Evolutionary conservation across 2,329 filamentous ascomycete genomes (phyloP), one percentile per base, ranked within the genome.

Genomic region (Coniochaeta ligniaria): DNA sequence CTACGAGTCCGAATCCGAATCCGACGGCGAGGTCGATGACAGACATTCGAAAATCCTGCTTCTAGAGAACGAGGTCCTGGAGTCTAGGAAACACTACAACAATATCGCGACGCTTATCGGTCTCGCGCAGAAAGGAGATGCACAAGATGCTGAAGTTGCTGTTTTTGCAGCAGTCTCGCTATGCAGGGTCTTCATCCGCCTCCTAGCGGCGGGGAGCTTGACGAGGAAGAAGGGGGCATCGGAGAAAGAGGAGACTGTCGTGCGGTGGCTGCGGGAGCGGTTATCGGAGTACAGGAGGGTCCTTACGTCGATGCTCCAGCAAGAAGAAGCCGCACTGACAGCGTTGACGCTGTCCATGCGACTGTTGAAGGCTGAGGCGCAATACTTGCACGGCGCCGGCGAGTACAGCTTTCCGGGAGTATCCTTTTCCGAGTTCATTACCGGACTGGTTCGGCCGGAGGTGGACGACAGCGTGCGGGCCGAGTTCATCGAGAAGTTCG

Each of bases 71-170:
- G 88, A 90, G 61, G 92, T 98, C 60, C 76, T 92, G 63, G 88
- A 95, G 73, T 96, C 92, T 57, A 90, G 87, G 70, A 91, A 92
- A 73, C 85, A 96, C 75, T 96, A 96, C 80, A 96, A 96, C 79
- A 92, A 96, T 71, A 94, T 98, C 69, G 82, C 85, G 8, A 84
- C 82, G 12, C 76, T 98, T 41, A 78, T 96, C 54, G 81, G 81
- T 47, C 82, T 86, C 68, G 75, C 85, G 41, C 72, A 82, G 68
- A 77, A 76, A 38, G 73, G 81, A 2, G 72, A 78, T 22, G 8
- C n/a, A 1, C 8, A 57, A 38, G 78, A 82, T 20, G 73, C 78
- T 1, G 83, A 88, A 50, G 78, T 84, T 4, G 80, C 84, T 12
- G 78, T 91, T 55, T 76, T 90, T 36, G 90, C 92, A 0, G 85